These are phyloP conservation scores for Quercus gilva DNA, from an alignment of 306 rosid genomes.

Conservation along the genomic window DNA sequence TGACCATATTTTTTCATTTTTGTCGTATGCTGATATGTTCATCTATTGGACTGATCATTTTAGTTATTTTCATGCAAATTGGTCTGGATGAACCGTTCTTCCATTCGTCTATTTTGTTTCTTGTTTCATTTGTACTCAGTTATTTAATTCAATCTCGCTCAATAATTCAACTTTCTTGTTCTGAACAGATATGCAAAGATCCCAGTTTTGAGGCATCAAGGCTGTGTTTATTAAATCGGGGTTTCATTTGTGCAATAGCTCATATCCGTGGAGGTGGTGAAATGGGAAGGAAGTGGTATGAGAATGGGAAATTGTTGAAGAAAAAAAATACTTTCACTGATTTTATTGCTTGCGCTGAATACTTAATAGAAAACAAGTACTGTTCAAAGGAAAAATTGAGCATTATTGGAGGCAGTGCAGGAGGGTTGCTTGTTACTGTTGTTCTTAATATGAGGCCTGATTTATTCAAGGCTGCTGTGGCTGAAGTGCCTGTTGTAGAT, in stretches of 20 bases:
- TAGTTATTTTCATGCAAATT: constrained; percentile 10
- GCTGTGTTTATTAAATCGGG: constrained; percentile 82
- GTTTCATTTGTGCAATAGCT: constrained; percentile 83
- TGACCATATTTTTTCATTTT: neutral
- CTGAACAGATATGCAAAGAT: constrained; percentile 62
- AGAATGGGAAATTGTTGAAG: constrained; percentile 83
- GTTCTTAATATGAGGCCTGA: constrained; percentile 98
- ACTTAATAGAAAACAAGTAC: constrained; percentile 68
- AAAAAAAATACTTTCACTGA: constrained; percentile 89
- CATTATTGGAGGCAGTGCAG: constrained; percentile 92
- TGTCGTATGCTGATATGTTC: constrained; percentile 1
- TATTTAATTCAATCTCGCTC: constrained; percentile 1
- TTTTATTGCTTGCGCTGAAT: constrained; percentile 84
- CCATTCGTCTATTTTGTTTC: neutral
- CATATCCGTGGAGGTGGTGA: constrained; percentile 98
- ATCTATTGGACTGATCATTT: constrained; percentile 10
- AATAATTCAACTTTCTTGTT: constrained; percentile 6
- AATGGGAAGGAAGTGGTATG: constrained; percentile 98
- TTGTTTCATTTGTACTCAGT: constrained; percentile 1
- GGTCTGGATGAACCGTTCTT: constrained; percentile 11
- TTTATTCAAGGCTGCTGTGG: constrained; percentile 87
- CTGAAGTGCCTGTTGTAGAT: constrained; percentile 96
- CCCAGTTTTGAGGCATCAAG: constrained; percentile 75
- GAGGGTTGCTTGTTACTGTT: constrained; percentile 89
- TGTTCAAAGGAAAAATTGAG: constrained; percentile 71